phyloP scores from a whole-genome alignment of 2,329 filamentous ascomycete genomes.

The Ustulina deusta region DNA sequence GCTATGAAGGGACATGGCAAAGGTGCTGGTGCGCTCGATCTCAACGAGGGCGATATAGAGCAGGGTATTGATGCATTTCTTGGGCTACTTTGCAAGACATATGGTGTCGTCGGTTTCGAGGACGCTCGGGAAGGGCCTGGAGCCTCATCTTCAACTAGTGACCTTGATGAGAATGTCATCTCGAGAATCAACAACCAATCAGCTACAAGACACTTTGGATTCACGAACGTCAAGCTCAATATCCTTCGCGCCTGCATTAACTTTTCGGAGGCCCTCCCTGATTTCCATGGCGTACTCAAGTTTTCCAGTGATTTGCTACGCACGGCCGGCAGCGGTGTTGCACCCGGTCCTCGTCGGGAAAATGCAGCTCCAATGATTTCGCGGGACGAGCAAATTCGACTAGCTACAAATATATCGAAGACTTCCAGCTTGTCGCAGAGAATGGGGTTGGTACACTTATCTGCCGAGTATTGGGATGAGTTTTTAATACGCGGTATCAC shows the following conservation, averaged over 20 bases:
- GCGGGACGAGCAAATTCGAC: constrained; percentile 84
- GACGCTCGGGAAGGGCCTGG: constrained; percentile 48
- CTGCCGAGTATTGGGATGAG: constrained; percentile 96
- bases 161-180: constrained; percentile 66
- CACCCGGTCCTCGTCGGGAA: constrained; percentile 75
- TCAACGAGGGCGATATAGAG: constrained; percentile 74
- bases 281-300: constrained; percentile 88
- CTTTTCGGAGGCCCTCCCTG: constrained; percentile 91
- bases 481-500: constrained; percentile 86
- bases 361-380: constrained; percentile 77
- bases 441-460: constrained; percentile 75
- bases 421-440: constrained; percentile 82
- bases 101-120: constrained; percentile 70
- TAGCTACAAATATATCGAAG: constrained; percentile 87
- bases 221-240: constrained; percentile 83
- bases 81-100: constrained; percentile 70
- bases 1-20: constrained; percentile 62
- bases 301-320: constrained; percentile 88
- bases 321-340: constrained; percentile 82
- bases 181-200: constrained; percentile 71
- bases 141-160: constrained; percentile 48
- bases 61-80: constrained; percentile 74
- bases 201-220: constrained; percentile 76
- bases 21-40: constrained; percentile 68
- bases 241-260: constrained; percentile 90